Conservation (phyloP, 805 yeast genomes). For the Debaryomyces maramus region DNA sequence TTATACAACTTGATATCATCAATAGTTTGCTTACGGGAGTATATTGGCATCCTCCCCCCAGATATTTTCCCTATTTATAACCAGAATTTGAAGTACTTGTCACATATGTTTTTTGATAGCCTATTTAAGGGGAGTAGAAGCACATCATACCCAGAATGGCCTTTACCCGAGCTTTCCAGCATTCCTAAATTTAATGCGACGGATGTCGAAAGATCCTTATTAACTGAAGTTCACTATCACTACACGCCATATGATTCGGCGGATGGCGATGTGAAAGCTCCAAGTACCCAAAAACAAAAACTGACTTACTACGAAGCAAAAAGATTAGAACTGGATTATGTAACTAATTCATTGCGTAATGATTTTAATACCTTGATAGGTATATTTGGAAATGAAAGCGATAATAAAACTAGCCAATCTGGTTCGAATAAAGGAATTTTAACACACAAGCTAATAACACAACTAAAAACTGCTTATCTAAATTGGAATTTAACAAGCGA, state of each 20-base stretch:
- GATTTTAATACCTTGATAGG: constrained; percentile 51
- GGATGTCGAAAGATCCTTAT: constrained; percentile 77
- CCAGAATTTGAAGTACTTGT: constrained; percentile 61
- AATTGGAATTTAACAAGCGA: constrained; percentile 43
- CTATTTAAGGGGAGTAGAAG: constrained; percentile 18
- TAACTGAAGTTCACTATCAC: constrained; percentile 71
- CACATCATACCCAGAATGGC: constrained; percentile 56
- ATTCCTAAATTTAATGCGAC: constrained; percentile 62
- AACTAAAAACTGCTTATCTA: constrained; percentile 49
- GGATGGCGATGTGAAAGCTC: constrained; percentile 17
- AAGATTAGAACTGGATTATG: constrained; percentile 64
- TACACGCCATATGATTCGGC: constrained; percentile 51
- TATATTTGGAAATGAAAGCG: constrained; percentile 36
- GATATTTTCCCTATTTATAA: constrained; percentile 74
- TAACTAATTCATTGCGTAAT: constrained; percentile 63
- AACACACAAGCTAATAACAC: constrained; percentile 64
- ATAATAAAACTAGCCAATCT: constrained; percentile 28
- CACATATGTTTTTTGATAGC: constrained; percentile 56
- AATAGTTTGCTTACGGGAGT: constrained; percentile 75
- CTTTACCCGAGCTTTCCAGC: constrained; percentile 68
- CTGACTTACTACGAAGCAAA: constrained; percentile 56
- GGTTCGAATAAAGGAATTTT: constrained; percentile 34
- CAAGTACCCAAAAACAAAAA: constrained; percentile 15
- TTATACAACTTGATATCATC: constrained; percentile 76
- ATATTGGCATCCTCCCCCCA: constrained; percentile 79